Conservation (phyloP, 305 asterid species). For the Fraxinus paxiana region DNA sequence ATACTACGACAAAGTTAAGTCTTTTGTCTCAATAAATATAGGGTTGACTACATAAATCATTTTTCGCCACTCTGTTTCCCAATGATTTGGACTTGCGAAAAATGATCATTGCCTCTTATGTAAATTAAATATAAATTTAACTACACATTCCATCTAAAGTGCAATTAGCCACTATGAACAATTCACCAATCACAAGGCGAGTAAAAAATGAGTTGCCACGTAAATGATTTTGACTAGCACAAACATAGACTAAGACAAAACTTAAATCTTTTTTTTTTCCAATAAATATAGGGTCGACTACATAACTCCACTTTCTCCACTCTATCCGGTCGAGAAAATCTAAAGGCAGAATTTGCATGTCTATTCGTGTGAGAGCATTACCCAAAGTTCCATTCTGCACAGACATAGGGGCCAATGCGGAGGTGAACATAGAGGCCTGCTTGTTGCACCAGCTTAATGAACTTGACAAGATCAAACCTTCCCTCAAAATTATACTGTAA, state of each 20-base stretch:
- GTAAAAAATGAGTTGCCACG: not conserved
- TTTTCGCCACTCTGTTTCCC: not conserved
- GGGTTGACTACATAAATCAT: not conserved
- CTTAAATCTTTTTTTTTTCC: not conserved
- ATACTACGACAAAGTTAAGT: not conserved
- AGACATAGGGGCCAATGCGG: constrained; percentile 73
- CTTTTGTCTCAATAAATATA: not conserved
- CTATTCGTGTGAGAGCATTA: constrained; percentile 8
- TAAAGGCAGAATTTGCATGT: not conserved
- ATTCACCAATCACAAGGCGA: not conserved
- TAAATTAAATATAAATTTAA: not conserved
- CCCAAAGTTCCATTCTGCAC: constrained; percentile 94
- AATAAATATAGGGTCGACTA: not conserved
- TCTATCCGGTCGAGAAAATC: not conserved
- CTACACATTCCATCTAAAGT: not conserved
- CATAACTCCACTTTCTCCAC: not conserved
- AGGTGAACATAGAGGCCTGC: constrained; percentile 86
- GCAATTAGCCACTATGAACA: not conserved
- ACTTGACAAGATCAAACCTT: constrained; percentile 67
- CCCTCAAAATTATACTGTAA: constrained; percentile 79
- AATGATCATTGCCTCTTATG: not conserved
- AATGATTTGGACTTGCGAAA: not conserved
- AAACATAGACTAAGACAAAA: not conserved
- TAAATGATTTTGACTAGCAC: not conserved
- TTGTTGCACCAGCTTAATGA: constrained; percentile 62